Conservation (phyloP, 2,329 filamentous ascomycete species). For the Sporothrix globosa region DNA sequence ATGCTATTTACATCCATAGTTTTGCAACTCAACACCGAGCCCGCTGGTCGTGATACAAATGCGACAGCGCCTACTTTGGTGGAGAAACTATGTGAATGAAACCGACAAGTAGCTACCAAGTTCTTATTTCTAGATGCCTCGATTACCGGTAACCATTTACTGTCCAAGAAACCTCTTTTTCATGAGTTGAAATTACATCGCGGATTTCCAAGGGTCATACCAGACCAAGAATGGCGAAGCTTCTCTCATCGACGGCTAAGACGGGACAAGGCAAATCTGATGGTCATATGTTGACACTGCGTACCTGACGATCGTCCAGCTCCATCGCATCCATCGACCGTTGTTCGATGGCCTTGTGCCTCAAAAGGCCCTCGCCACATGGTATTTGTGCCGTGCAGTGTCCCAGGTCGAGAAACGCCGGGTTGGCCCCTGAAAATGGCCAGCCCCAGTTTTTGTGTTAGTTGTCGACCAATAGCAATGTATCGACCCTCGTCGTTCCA, state of each 20-base stretch:
- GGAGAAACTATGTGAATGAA: neutral
- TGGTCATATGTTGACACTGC: neutral
- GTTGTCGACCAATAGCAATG: neutral
- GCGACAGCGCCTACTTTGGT: neutral
- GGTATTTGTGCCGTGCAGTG: constrained; percentile 19
- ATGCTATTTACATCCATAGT: neutral
- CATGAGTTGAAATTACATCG: neutral
- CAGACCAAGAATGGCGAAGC: neutral
- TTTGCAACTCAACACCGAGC: neutral
- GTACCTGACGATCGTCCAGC: neutral
- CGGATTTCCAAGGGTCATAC: neutral
- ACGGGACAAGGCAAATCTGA: constrained; percentile 18
- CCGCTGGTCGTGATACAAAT: neutral
- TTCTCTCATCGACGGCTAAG: neutral
- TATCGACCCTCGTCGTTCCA: constrained; percentile 22
- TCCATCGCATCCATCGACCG: neutral
- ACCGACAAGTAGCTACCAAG: neutral
- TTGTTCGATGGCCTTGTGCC: neutral
- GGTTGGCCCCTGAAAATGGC: neutral
- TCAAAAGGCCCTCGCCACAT: neutral
- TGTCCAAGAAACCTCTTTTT: neutral
- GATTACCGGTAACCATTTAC: neutral
- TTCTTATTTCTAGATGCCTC: too few species aligned
- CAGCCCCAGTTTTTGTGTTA: neutral
- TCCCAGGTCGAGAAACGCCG: neutral